These are phyloP conservation scores for Acarospora socialis DNA, from an alignment of 2,329 filamentous ascomycete genomes.

Conservation along the genomic window DNA sequence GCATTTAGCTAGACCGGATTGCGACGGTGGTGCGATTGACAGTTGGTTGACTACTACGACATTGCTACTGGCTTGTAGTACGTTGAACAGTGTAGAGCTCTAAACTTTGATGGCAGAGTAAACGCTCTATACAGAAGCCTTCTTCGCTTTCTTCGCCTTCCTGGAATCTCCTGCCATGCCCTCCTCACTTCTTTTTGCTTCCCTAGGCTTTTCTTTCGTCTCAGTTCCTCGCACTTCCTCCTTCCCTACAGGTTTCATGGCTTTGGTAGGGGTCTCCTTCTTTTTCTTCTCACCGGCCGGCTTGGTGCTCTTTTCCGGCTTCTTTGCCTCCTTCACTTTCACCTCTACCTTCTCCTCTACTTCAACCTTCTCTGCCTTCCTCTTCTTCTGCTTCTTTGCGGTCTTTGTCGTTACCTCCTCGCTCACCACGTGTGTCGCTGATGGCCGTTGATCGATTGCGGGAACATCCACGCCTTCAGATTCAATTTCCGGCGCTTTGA, in stretches of 20 bases:
- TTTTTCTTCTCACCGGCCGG: constrained; percentile 9
- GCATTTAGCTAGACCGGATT: no score
- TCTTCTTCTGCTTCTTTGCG: constrained; percentile 21
- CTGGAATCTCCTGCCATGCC: constrained; percentile 10
- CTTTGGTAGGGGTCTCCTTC: no score
- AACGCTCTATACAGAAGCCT: no score
- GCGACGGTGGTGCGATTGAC: no score
- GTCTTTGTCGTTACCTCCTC: constrained; percentile 17
- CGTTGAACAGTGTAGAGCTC: no score
- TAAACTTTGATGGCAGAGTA: no score
- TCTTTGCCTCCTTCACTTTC: constrained; percentile 1
- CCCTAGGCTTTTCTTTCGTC: no score
- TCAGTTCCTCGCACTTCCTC: constrained; percentile 16
- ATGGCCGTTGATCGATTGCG: constrained; percentile 17
- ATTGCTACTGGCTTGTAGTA: no score
- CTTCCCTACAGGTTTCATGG: constrained; percentile 8
- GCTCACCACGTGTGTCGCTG: constrained; percentile 16
- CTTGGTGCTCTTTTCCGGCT: constrained; percentile 4
- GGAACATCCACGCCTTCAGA: constrained; percentile 19
- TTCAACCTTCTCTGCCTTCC: constrained; percentile 23
- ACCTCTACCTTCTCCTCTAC: constrained; percentile 16
- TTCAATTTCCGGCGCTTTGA: constrained; percentile 13
- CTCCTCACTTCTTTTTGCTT: no score
- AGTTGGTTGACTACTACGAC: no score
- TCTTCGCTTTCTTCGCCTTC: constrained; percentile 21